Base-by-base conservation (phyloP, 2,329 filamentous ascomycete species). In the Venturia pyrina region DNA sequence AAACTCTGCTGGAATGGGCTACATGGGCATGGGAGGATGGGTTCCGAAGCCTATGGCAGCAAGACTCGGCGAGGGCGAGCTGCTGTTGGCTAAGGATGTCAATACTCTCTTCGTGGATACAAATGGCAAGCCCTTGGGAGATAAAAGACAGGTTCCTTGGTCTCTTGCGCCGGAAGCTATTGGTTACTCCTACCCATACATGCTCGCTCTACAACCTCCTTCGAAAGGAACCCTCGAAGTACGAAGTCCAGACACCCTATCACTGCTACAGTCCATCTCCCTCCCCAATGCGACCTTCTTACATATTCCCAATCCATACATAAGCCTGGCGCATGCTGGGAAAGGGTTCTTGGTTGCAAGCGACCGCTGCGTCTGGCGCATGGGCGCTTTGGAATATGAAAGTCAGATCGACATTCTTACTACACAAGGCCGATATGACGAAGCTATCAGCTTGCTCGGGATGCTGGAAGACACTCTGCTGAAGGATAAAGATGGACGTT, bases 111-210 rank as follows among this genome's bases (percentile, higher is more conserved):
- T 99, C 74, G 89, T 96, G 69, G 89, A 95, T 66, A 85, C 89
- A 13, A 83, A 91, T 41, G 95, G 93, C 5, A 93, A 91, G 70
- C 84, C 92, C 0, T 75, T 96, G 43, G 15, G 13, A 34, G 89
- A 93, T 57, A 91, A 90, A 76, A 83, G 89, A 65, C 93, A 98
- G 74, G 87, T 99, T n/a, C 92, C 92, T 1, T 99, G 95, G 95
- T 85, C 87, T 53, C 82, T 85, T 43, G 91, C 93, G 1, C 96
- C 95, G 1, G 93, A 97, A 71, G 89, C 89, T 66, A 88, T 99
- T 67, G 95, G 93, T 28, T 99, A 97, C 75, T 97, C 93, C 28
- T 99, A 99, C 74, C 95, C 95, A 0, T 99, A 97, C 74, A 87
- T 99, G 65, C 81, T 99, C 62, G 90, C 92, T 11, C 80, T 99